phyloP scores from a whole-genome alignment of 208 protist genomes.

The Crithidia bombi region DNA sequence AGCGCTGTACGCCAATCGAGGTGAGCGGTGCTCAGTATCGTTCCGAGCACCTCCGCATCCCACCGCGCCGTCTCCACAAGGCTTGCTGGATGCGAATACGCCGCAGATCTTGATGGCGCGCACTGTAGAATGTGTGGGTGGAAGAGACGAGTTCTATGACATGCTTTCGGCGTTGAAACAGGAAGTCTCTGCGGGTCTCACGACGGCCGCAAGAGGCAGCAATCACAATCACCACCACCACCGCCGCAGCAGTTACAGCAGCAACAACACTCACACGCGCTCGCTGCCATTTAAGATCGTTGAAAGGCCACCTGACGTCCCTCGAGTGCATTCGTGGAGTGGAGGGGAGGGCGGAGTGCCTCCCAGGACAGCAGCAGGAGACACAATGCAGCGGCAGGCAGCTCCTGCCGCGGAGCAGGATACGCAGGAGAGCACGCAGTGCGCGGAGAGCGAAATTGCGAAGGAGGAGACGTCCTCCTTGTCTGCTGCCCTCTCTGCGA shows the following conservation, averaged over 20 bases:
- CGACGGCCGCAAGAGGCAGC: not conserved
- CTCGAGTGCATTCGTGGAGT: no score
- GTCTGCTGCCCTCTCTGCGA: slow-evolving; percentile 16
- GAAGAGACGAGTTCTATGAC: slow-evolving; percentile 31
- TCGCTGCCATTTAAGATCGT: slow-evolving; percentile 34
- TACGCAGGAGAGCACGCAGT: not conserved
- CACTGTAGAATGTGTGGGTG: not conserved
- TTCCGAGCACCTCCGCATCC: not conserved
- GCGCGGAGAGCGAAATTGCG: slow-evolving; percentile 7
- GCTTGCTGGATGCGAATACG: not conserved
- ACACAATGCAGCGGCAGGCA: not conserved
- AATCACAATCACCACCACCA: no score
- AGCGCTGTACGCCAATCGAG: not conserved
- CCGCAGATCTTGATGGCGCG: not conserved
- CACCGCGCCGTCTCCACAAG: not conserved
- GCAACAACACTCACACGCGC: not conserved
- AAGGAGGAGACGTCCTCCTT: slow-evolving; percentile 9
- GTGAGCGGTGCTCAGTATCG: not conserved
- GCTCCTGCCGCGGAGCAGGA: not conserved
- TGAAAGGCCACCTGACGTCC: slow-evolving; percentile 12
- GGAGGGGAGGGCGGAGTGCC: no score
- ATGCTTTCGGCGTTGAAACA: slow-evolving; percentile 44
- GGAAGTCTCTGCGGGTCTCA: slow-evolving; percentile 34
- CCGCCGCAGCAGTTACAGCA: not conserved
- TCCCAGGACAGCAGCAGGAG: no score